Conservation (phyloP, 2,329 filamentous ascomycete genomes). For the Coniochaeta sp. region DNA sequence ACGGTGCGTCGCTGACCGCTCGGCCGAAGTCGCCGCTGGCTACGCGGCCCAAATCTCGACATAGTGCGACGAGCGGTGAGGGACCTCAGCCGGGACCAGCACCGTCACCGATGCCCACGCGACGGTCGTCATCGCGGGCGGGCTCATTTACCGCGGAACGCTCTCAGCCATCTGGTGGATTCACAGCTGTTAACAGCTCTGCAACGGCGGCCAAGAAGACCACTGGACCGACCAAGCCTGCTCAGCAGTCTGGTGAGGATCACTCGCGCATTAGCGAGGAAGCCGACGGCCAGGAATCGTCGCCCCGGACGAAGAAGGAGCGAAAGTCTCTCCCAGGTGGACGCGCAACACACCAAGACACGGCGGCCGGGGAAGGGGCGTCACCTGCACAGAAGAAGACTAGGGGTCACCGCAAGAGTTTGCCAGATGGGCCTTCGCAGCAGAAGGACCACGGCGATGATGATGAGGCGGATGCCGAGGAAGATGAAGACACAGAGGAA, state of each 20-base stretch:
- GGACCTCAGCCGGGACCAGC: neutral
- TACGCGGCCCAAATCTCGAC: neutral
- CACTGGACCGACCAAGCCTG: neutral
- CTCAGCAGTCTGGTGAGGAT: neutral
- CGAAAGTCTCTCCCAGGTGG: neutral
- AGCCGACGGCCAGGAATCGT: conserved; percentile 3
- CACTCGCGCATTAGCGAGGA: conserved; percentile 8
- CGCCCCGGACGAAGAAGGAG: neutral
- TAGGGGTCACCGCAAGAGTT: neutral
- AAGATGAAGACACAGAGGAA: conserved; percentile 17
- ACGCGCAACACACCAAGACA: neutral
- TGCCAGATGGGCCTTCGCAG: neutral
- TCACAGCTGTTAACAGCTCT: conserved; percentile 14
- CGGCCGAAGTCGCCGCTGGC: neutral
- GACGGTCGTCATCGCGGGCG: conserved; percentile 1
- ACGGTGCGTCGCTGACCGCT: conserved; percentile 8
- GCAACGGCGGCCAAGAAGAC: conserved; percentile 1
- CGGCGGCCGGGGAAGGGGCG: neutral
- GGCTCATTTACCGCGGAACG: neutral
- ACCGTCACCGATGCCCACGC: conserved; percentile 2
- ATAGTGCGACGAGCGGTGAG: neutral
- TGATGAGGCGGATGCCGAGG: conserved; percentile 3
- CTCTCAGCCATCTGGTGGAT: conserved; percentile 4
- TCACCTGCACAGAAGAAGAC: neutral
- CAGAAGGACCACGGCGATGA: neutral